phyloP scores from a whole-genome alignment of 1,284 basidiomycete species.

The Anthracocystis setariae region DNA sequence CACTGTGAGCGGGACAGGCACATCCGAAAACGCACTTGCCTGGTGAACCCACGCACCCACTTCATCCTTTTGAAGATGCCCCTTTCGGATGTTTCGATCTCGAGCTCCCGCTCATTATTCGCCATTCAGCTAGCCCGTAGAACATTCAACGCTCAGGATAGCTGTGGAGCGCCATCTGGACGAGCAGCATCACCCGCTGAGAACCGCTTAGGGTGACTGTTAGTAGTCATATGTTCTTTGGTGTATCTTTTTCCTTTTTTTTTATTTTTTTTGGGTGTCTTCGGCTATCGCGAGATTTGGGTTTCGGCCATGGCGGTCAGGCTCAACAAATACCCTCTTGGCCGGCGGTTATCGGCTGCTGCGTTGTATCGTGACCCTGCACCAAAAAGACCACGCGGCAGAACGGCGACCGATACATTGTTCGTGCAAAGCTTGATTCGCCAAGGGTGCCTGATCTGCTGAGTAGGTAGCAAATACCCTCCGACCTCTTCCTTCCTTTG shows the following conservation, averaged over 20 bases:
- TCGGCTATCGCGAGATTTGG: conserved; percentile 20
- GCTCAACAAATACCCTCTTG: conserved; percentile 7
- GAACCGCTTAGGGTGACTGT: not conserved
- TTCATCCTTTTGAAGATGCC: too few species aligned
- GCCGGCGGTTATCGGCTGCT: conserved; percentile 6
- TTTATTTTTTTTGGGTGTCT: conserved; percentile 1
- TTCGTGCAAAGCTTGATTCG: not conserved
- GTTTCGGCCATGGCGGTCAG: conserved; percentile 31
- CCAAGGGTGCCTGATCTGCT: not conserved
- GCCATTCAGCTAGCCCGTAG: not conserved
- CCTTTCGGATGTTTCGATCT: not conserved
- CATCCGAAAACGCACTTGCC: conserved; percentile 3
- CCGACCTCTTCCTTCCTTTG: too few species aligned
- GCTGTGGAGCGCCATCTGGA: not conserved
- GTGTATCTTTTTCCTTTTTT: conserved; percentile 2
- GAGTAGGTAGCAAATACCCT: too few species aligned
- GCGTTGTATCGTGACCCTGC: conserved; percentile 9
- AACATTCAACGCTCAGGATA: not conserved
- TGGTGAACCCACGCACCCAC: too few species aligned
- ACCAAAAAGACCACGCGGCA: conserved; percentile 7
- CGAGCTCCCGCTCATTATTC: not conserved
- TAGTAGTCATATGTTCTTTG: too few species aligned
- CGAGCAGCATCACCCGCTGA: not conserved
- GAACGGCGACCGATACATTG: conserved; percentile 7
- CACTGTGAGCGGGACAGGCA: conserved; percentile 3